These are phyloP conservation scores for Chlorella sp. DNA, from an alignment of 139 green algal genomes.

Conservation along the genomic window DNA sequence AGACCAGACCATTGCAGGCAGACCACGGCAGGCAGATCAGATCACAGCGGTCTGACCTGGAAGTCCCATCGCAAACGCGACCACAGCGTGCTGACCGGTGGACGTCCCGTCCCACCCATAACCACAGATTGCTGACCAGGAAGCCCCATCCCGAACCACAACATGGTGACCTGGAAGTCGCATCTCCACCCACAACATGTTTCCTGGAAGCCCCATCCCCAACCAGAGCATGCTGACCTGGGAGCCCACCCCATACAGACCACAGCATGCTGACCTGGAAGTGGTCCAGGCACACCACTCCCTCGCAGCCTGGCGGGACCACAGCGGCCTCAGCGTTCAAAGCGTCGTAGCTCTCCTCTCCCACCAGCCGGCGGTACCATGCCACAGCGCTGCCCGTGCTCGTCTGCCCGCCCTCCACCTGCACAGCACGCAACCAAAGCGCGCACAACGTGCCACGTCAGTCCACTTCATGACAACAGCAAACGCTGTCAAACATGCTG, in stretches of 20 bases:
- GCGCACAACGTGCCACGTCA: no score
- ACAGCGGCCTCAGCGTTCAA: conserved; percentile 68
- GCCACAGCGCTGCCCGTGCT: conserved; percentile 71
- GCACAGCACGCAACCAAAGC: neutral
- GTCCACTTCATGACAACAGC: no score
- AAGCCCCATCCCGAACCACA: conserved; percentile 62
- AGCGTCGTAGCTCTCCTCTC: conserved; percentile 51
- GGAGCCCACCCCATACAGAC: neutral
- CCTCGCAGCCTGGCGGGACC: conserved; percentile 77
- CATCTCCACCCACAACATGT: conserved; percentile 78
- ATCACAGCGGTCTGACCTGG: no score
- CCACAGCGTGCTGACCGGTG: conserved; percentile 51
- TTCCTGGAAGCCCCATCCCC: no score
- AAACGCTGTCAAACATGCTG: no score
- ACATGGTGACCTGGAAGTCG: conserved; percentile 75
- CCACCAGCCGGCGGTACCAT: conserved; percentile 46
- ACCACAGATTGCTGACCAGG: conserved; percentile 49
- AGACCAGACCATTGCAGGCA: no score
- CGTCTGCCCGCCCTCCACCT: conserved; percentile 84
- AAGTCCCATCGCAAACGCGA: no score
- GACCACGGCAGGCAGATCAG: no score
- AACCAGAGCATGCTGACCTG: no score
- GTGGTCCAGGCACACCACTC: conserved; percentile 79
- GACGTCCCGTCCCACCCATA: no score
- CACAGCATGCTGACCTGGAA: conserved; percentile 65